Evolutionary conservation across 1,284 basidiomycete species (phyloP).

Genomic region (Ganoderma meredithae): DNA sequence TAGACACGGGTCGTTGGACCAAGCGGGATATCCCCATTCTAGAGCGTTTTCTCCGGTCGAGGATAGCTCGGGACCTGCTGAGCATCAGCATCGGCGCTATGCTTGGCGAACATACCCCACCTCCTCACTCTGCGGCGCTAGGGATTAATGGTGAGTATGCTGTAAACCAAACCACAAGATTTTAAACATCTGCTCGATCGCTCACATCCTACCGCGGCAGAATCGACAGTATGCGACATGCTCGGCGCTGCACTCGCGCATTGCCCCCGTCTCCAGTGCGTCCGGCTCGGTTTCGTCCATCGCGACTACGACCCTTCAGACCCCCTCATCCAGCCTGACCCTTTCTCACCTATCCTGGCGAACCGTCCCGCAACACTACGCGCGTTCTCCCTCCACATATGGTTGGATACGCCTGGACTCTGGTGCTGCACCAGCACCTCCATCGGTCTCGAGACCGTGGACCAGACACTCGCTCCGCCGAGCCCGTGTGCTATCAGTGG

Average conservation of each 20-base stretch:
- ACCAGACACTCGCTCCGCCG: neutral
- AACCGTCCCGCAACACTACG: neutral
- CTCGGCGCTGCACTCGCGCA: neutral
- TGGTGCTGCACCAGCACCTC: neutral
- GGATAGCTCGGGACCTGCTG: neutral
- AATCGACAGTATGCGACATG: neutral
- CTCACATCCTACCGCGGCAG: too few species aligned
- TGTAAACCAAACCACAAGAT: too few species aligned
- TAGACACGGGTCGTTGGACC: neutral
- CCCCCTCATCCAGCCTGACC: neutral
- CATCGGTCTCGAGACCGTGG: neutral
- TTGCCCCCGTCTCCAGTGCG: neutral
- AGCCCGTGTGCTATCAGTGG: neutral
- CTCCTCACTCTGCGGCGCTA: too few species aligned
- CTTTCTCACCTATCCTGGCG: neutral
- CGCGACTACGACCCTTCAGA: neutral
- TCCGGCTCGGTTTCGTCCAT: neutral
- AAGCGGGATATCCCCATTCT: neutral
- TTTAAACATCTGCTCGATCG: too few species aligned
- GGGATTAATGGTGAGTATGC: neutral
- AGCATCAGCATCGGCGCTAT: neutral
- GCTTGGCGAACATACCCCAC: neutral
- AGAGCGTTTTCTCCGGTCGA: neutral
- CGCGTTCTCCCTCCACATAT: neutral
- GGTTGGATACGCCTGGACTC: neutral